A percentile compares a stretch with the other conserved stretches of the same genome.
phyloP scores from a whole-genome alignment of 2,329 filamentous ascomycete genomes.

The Calycina herbarum region DNA sequence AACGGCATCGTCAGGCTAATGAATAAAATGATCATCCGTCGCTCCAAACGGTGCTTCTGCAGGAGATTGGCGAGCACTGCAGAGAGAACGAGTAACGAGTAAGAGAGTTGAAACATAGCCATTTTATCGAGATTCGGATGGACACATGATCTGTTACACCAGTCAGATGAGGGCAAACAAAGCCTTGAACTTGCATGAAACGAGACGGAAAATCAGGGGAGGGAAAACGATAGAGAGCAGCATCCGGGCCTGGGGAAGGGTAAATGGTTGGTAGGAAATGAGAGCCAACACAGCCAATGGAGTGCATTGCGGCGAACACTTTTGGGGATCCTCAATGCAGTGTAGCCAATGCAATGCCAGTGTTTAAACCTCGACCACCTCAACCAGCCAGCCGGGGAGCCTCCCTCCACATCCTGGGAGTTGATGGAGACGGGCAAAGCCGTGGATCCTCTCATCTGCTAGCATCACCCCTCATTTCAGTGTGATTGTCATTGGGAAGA shows the following conservation, averaged over 20 bases:
- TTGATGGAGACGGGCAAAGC: no score
- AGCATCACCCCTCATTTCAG: no score
- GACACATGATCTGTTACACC: slow-evolving; percentile 25
- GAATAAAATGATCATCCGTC: slow-evolving; percentile 6
- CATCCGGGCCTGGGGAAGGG: not conserved
- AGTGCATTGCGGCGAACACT: slow-evolving; percentile 5
- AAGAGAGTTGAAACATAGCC: slow-evolving; percentile 28
- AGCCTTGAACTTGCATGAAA: slow-evolving; percentile 27
- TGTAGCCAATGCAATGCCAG: no score
- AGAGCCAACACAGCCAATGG: slow-evolving; percentile 21
- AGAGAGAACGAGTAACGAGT: slow-evolving; percentile 1
- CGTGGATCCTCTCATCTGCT: no score
- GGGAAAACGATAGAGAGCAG: not conserved
- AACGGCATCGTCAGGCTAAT: slow-evolving; percentile 20
- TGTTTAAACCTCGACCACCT: no score
- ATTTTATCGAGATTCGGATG: slow-evolving; percentile 21
- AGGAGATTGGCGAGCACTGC: not conserved
- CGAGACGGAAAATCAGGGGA: slow-evolving; percentile 10
- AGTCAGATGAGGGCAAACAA: slow-evolving; percentile 25
- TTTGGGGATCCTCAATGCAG: not conserved
- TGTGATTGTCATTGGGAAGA: no score
- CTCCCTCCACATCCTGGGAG: not conserved
- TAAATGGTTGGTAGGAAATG: not conserved
- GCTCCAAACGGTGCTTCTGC: not conserved
- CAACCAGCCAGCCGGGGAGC: no score